Percentiles rank a stretch among this genome's conserved stretches.
Conservation (phyloP, 1,284 basidiomycete genomes). For the Jaminaea rosea region DNA sequence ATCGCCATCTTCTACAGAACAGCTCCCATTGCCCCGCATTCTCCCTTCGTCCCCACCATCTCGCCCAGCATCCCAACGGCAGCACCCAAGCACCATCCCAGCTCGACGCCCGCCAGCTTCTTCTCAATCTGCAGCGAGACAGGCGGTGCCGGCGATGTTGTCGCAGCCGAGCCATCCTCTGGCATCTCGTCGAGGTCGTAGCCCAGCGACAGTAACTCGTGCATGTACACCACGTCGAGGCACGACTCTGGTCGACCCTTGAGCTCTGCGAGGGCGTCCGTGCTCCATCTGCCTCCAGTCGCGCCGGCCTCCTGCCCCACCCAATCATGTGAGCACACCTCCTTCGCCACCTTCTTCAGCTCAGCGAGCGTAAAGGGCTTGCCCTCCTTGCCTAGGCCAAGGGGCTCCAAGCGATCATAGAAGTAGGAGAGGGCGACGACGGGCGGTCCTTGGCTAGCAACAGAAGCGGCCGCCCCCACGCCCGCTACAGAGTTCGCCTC, state of each 20-base stretch:
- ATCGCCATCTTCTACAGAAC: too few relatives aligned
- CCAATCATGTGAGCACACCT: constrained; percentile 24
- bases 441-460: too few relatives aligned
- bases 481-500: too few relatives aligned
- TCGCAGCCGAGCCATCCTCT: not conserved
- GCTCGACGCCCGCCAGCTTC: constrained; percentile 78
- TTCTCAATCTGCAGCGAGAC: constrained; percentile 56
- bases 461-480: too few relatives aligned
- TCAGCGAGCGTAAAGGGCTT: constrained; percentile 25
- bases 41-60: not conserved
- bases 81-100: constrained; percentile 89
- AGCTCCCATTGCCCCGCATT: too few relatives aligned
- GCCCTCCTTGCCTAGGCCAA: constrained; percentile 53
- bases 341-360: constrained; percentile 25
- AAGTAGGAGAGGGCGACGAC: constrained; percentile 66
- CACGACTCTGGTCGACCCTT: constrained; percentile 82
- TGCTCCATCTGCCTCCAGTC: too few relatives aligned
- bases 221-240: constrained; percentile 90
- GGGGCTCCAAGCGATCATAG: constrained; percentile 81
- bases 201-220: constrained; percentile 65
- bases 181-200: constrained; percentile 46
- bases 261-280: constrained; percentile 62
- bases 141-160: constrained; percentile 47
- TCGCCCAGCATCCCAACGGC: constrained; percentile 1
- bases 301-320: too few relatives aligned